Conservation (phyloP, 352 stramenopile species). For the Globisporangium splendens region DNA sequence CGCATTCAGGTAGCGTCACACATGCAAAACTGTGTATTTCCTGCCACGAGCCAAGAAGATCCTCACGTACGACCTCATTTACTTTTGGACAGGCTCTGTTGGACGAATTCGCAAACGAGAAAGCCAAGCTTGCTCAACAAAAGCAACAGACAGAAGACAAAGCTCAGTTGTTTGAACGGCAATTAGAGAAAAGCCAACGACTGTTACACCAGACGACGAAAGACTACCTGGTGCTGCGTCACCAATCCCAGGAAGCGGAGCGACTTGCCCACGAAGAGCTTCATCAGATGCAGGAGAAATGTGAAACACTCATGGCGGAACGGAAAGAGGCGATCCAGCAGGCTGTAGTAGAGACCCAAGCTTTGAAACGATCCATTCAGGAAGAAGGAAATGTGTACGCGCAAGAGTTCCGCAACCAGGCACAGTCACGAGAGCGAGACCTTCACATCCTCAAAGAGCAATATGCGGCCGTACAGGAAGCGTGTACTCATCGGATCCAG, state of each 20-base stretch:
- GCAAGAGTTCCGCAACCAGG: conserved; percentile 52
- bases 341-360: conserved; percentile 40
- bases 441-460: conserved; percentile 74
- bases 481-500: conserved; percentile 62
- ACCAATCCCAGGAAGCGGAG: conserved; percentile 63
- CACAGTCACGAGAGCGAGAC: conserved; percentile 57
- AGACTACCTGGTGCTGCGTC: conserved; percentile 71
- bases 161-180: conserved; percentile 31
- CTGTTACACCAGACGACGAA: conserved; percentile 68
- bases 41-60: too few species aligned
- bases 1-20: conserved; percentile 42
- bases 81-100: conserved; percentile 30
- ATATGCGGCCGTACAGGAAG: conserved; percentile 70
- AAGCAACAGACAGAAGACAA: conserved; percentile 34
- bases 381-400: conserved; percentile 58
- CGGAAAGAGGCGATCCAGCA: conserved; percentile 38
- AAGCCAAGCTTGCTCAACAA: conserved; percentile 40
- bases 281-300: conserved; percentile 33
- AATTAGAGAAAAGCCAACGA: conserved; percentile 52
- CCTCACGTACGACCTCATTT: not conserved
- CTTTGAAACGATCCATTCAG: conserved; percentile 36
- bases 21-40: not conserved
- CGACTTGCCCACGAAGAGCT: conserved; percentile 60
- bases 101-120: conserved; percentile 55
- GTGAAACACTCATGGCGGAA: conserved; percentile 32